Percentiles rank a stretch among this genome's conserved stretches.
phyloP scores from a whole-genome alignment of 83 land plant genomes.

The Diphasiastrum complanatum region DNA sequence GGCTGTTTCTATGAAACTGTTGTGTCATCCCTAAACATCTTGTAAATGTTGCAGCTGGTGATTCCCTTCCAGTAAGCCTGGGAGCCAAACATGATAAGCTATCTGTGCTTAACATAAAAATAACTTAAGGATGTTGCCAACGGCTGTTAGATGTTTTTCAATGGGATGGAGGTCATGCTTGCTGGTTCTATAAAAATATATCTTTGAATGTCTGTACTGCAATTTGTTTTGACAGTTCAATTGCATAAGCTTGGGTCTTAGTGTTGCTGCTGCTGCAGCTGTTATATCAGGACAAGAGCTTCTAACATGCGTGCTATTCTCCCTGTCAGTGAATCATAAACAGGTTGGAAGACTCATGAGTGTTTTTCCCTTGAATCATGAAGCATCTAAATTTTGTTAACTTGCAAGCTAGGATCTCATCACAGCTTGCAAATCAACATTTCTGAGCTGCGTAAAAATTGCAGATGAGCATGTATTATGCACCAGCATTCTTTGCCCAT shows the following conservation, averaged over 20 bases:
- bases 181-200: too few species aligned
- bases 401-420: background rate
- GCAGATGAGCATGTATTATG: conserved; percentile 97
- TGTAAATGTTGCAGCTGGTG: too few species aligned
- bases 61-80: too few species aligned
- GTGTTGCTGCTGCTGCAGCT: conserved; percentile 77
- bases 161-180: too few species aligned
- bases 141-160: too few species aligned
- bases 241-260: conserved; percentile 87
- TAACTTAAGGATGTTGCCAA: too few species aligned
- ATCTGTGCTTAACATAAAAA: too few species aligned
- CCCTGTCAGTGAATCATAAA: conserved; percentile 87
- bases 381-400: background rate
- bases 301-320: conserved; percentile 54
- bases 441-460: background rate
- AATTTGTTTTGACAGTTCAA: conserved; percentile 55
- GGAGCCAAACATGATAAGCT: too few species aligned
- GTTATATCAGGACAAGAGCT: conserved; percentile 52
- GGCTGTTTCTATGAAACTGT: too few species aligned
- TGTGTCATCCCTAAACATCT: too few species aligned
- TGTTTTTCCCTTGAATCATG: background rate
- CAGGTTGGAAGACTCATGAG: conserved; percentile 43
- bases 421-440: too few species aligned
- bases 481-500: conserved; percentile 92
- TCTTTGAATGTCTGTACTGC: conserved; percentile 7